These are phyloP conservation scores for Macrocybe gigantea DNA, from an alignment of 768 basidiomycete species.

Conservation along the genomic window DNA sequence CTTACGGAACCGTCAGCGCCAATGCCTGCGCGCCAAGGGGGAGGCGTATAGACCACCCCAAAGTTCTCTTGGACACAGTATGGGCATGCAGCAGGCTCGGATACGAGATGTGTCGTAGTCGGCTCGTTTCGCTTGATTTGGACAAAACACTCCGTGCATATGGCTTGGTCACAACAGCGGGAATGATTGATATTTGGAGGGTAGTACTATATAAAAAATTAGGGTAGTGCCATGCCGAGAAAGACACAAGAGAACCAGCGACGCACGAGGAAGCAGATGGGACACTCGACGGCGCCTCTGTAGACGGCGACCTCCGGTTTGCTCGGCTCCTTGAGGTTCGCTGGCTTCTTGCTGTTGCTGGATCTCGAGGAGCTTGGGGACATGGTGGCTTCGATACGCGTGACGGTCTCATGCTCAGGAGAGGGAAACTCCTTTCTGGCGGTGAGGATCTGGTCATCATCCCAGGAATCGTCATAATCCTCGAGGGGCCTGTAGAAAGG, in stretches of 20 bases:
- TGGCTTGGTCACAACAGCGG: slow-evolving; percentile 96
- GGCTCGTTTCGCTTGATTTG: slow-evolving; percentile 98
- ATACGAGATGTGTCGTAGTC: slow-evolving; percentile 90
- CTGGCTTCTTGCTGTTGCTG: slow-evolving; percentile 48
- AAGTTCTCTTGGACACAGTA: slow-evolving; percentile 98
- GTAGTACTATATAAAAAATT: slow-evolving; percentile 66
- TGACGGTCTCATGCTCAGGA: slow-evolving; percentile 29
- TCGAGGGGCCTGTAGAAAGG: slow-evolving; percentile 97
- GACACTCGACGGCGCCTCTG: slow-evolving; percentile 85
- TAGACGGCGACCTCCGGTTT: slow-evolving; percentile 81
- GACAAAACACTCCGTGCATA: slow-evolving; percentile 99
- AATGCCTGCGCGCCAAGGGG: slow-evolving; percentile 75
- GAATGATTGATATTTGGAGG: slow-evolving; percentile 96
- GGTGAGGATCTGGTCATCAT: slow-evolving; percentile 80
- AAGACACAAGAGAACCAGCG: slow-evolving; percentile 9
- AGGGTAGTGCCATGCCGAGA: slow-evolving; percentile 20
- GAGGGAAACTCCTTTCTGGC: slow-evolving; percentile 67
- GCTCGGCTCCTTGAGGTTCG: slow-evolving; percentile 55
- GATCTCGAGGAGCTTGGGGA: slow-evolving; percentile 28
- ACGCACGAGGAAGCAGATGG: slow-evolving; percentile 94
- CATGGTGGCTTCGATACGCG: slow-evolving; percentile 39
- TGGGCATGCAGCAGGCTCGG: slow-evolving; percentile 95
- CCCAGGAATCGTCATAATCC: slow-evolving; percentile 87
- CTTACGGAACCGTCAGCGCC: slow-evolving; percentile 70
- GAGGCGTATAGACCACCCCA: slow-evolving; percentile 83